Evolutionary conservation across 495 filamentous ascomycete genomes (phyloP), one percentile per base, ranked within the genome.

Genomic region (Rusavskia elegans): DNA sequence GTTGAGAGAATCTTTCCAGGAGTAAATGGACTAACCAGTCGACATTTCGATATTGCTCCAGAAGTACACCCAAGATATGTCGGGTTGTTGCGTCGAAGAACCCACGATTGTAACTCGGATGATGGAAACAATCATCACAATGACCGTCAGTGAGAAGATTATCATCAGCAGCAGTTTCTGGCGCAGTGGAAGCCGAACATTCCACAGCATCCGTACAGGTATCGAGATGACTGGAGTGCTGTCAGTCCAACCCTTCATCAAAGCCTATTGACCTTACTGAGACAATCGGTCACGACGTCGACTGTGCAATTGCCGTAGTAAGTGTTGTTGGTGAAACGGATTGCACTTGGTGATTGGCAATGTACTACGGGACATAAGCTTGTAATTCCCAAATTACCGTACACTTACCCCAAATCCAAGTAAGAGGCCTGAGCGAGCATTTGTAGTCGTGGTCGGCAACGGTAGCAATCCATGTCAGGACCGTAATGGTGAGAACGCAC

Each of bases 31-130:
- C 52, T 16, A 53, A 62, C 62, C 55, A 10, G 54, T 52, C 37
- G 57, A 39, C n/a, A 59, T 59, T 14, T 64, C 62, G 30, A 64
- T 50, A 51, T 60, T 60, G 27, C 62, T 60, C 62, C 62, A 64
- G n/a, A 59, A 55, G 39, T 50, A 62, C 9, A 64, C 37, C 62
- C 62, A 64, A 17, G 53, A 52, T 16, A 57, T 59, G 41, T 64
- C 58, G 5, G 57, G 46, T 19, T 57, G 44, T 13, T 48, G 36
- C 21, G 55, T 48, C 16, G 35, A 38, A 5, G 52, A 57, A 40
- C n/a, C 55, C 3, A 56, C 56, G n/a, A 60, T 45, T 1, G 55
- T 48, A 2, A 64, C 62, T 2, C 62, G 58, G 8, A 62, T 48
- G 21, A 64, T 58, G 14, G 62, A 50, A n/a, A 57, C 51, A 11